Evolutionary conservation across 805 yeast genomes (phyloP).

Genomic region (Millerozyma acaciae): DNA sequence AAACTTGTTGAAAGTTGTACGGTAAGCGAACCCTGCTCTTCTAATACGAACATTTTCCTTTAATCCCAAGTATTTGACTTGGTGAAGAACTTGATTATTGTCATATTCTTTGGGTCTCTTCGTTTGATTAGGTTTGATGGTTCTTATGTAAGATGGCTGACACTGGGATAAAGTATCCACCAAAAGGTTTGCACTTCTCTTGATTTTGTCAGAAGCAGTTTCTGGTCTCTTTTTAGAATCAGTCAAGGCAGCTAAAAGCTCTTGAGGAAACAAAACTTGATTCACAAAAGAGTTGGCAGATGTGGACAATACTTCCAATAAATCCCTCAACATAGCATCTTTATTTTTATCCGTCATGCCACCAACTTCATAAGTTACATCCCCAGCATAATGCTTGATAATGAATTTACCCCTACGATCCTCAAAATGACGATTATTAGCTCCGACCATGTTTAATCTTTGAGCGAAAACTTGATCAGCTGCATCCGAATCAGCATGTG

Average conservation of each 20-base stretch:
- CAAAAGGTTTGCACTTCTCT: constrained; percentile 81
- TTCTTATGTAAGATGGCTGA: constrained; percentile 95
- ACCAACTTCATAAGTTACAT: constrained; percentile 84
- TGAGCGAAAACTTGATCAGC: constrained; percentile 96
- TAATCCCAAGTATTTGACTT: constrained; percentile 90
- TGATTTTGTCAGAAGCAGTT: constrained; percentile 94
- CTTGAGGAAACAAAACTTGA: constrained; percentile 41
- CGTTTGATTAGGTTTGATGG: constrained; percentile 94
- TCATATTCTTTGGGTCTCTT: constrained; percentile 89
- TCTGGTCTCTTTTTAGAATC: constrained; percentile 82
- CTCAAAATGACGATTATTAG: constrained; percentile 83
- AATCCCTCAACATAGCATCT: constrained; percentile 86
- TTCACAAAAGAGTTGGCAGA: constrained; percentile 70
- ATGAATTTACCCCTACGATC: constrained; percentile 82
- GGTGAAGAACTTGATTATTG: constrained; percentile 86
- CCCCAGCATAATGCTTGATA: constrained; percentile 97
- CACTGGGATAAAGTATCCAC: constrained; percentile 87
- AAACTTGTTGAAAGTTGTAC: constrained; percentile 94
- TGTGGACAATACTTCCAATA: constrained; percentile 72
- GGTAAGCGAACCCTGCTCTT: constrained; percentile 97
- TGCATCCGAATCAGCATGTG: constrained; percentile 94
- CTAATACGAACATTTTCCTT: constrained; percentile 96
- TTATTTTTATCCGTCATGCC: constrained; percentile 97
- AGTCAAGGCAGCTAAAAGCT: constrained; percentile 27
- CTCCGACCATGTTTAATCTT: constrained; percentile 75